phyloP scores from a whole-genome alignment of 768 basidiomycete species.

The Cyclocybe cylindracea region DNA sequence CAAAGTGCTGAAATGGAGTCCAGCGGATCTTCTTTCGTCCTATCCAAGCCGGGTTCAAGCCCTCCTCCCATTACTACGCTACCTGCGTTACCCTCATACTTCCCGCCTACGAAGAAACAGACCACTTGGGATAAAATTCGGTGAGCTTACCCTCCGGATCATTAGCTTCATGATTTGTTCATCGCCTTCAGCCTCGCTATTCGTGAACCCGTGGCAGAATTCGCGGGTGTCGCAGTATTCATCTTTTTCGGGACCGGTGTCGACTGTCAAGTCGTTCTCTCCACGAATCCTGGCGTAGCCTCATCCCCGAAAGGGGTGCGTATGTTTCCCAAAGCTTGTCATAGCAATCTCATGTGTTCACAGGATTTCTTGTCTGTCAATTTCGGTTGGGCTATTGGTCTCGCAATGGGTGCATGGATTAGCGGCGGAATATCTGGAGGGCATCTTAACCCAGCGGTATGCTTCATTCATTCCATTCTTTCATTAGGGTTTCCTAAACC shows the following conservation, averaged over 20 bases:
- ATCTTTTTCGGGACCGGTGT: constrained; percentile 61
- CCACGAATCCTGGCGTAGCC: constrained; percentile 46
- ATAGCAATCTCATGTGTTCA: neutral
- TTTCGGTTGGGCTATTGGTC: constrained; percentile 56
- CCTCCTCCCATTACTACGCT: constrained; percentile 2
- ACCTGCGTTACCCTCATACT: constrained; percentile 16
- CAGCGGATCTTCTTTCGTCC: constrained; percentile 10
- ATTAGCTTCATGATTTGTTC: neutral
- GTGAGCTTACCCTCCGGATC: constrained; percentile 3
- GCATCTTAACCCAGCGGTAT: constrained; percentile 72
- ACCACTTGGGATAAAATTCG: constrained; percentile 14
- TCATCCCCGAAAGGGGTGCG: constrained; percentile 55
- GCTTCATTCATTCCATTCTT: constrained; percentile 12
- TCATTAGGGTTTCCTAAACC: neutral
- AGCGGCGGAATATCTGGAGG: constrained; percentile 70
- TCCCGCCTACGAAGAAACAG: constrained; percentile 12
- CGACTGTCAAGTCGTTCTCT: constrained; percentile 60
- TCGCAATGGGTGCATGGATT: constrained; percentile 69
- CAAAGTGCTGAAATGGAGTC: constrained; percentile 14
- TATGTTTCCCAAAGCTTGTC: neutral
- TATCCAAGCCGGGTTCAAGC: constrained; percentile 4
- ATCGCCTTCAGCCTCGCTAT: constrained; percentile 25
- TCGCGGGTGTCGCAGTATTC: constrained; percentile 59
- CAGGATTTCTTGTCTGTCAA: constrained; percentile 51
- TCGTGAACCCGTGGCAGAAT: constrained; percentile 67